A percentile compares a stretch with the other conserved stretches of the same genome.
Evolutionary conservation across 2,329 filamentous ascomycete genomes (phyloP).

Genomic region (Drechslerella coelobrocha): DNA sequence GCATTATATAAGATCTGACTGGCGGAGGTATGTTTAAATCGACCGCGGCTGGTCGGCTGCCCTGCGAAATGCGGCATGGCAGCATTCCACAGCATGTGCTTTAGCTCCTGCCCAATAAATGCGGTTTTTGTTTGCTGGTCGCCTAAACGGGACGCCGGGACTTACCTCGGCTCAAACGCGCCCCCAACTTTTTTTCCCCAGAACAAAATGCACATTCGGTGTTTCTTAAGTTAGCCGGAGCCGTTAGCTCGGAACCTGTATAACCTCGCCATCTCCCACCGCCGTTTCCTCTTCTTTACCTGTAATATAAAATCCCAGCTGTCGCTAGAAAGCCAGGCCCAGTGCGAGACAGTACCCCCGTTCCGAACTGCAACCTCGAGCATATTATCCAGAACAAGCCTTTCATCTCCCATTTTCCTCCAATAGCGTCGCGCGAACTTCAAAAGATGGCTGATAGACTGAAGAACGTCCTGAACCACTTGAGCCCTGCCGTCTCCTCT

Average conservation of each 20-base stretch:
- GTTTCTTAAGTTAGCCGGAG: conserved; percentile 28
- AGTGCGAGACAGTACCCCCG: conserved; percentile 13
- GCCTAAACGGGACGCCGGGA: no score
- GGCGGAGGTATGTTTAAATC: conserved; percentile 4
- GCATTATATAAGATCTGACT: background rate
- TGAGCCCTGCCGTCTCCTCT: conserved; percentile 72
- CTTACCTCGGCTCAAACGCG: conserved; percentile 50
- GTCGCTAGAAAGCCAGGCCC: conserved; percentile 13
- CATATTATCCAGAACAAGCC: no score
- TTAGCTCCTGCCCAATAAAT: conserved; percentile 1
- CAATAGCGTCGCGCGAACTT: conserved; percentile 38
- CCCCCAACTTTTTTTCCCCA: conserved; percentile 30
- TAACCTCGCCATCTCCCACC: conserved; percentile 11
- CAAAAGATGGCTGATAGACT: conserved; percentile 82
- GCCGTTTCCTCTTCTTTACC: background rate
- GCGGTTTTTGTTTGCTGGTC: background rate
- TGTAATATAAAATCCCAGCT: conserved; percentile 7
- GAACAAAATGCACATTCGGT: conserved; percentile 16
- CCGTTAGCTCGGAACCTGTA: conserved; percentile 28
- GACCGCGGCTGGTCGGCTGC: conserved; percentile 43
- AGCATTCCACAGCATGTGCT: conserved; percentile 45
- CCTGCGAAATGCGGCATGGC: conserved; percentile 29
- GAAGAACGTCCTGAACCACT: conserved; percentile 83
- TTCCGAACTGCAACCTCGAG: conserved; percentile 29
- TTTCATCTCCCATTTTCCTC: conserved; percentile 30